Conservation (phyloP, 257 asterid genomes). For the Lavandula angustifolia region DNA sequence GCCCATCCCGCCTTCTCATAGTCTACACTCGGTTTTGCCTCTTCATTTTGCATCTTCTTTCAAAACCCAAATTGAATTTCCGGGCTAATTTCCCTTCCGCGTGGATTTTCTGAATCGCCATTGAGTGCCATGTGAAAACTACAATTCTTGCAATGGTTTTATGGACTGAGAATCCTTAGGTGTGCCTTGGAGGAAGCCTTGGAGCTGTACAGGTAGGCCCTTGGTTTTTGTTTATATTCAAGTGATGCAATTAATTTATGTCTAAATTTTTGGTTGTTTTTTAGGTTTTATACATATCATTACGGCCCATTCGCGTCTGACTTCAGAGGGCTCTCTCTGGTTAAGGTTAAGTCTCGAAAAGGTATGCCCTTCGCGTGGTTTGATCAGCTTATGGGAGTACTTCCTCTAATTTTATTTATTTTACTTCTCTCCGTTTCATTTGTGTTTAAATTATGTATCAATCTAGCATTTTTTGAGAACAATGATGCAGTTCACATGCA, state of each 20-base stretch:
- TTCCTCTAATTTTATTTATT: slow-evolving; percentile 48
- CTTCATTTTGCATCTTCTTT: no score
- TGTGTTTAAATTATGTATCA: not conserved
- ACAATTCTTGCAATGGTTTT: no score
- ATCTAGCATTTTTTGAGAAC: not conserved
- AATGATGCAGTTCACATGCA: slow-evolving; percentile 50
- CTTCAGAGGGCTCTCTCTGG: slow-evolving; percentile 50
- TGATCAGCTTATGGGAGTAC: slow-evolving; percentile 68
- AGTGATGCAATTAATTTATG: not conserved
- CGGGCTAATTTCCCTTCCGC: no score
- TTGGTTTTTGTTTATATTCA: not conserved
- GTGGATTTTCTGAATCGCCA: no score
- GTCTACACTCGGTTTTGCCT: no score
- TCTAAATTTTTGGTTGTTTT: not conserved
- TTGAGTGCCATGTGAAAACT: no score
- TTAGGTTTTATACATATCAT: slow-evolving; percentile 62
- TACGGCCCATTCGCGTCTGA: slow-evolving; percentile 70
- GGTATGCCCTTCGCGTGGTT: slow-evolving; percentile 61
- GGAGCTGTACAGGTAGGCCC: no score
- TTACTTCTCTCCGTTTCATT: not conserved
- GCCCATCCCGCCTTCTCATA: no score
- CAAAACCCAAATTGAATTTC: no score
- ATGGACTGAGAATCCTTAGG: no score
- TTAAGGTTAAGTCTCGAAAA: slow-evolving; percentile 41
- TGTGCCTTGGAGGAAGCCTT: no score